Base-by-base conservation (phyloP, 2,329 filamentous ascomycete species). In the Plectosphaerella sp. region DNA sequence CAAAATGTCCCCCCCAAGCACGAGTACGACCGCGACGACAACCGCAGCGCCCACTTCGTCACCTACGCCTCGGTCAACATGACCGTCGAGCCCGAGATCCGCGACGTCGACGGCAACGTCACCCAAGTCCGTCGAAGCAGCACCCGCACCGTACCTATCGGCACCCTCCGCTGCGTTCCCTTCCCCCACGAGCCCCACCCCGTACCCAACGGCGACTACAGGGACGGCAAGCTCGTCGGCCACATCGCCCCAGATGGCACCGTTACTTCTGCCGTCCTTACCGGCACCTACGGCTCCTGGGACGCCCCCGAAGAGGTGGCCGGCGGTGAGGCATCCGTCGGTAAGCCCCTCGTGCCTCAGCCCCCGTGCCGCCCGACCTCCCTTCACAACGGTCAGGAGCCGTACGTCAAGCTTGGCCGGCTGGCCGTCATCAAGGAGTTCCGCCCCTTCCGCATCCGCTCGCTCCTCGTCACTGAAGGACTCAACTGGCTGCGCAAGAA, bases 11-110 rank as follows among this genome's bases (percentile, higher is more conserved):
- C 80, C 0, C 68, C 83, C 1, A 83, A 87, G 37, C 82, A 84
- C 58, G 92, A 97, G 67, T 79, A 90, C 58, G 93, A 97, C 72
- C 72, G 77, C 1, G 91, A 97, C 65, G 93, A 97, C 67, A 59
- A 78, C 1, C 81, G 89, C 36, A 86, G 84, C 59, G 93, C 86
- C 71, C 91, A 97, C 69, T 96, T 90, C 88, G 86, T 96, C 28
- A 76, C 86, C n/a, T 96, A 96, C 68, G 83, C 83, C 47, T 84
- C 78, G 15, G 77, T 87, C 52, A 78, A 79, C 50, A 73, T 69
- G 47, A 70, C 66, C 4, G 68, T 71, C 45, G 67, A 69, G 53
- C 64, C 66, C 5, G 75, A 78, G 64, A 60, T 72, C 45, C 71
- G 68, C 25, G 72, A 80, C 61, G 66, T 71, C 5, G 60, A 62